Percentiles rank a stretch among this genome's conserved stretches.
Evolutionary conservation across 768 basidiomycete species (phyloP).

Genomic region (Mrakia blollopis): DNA sequence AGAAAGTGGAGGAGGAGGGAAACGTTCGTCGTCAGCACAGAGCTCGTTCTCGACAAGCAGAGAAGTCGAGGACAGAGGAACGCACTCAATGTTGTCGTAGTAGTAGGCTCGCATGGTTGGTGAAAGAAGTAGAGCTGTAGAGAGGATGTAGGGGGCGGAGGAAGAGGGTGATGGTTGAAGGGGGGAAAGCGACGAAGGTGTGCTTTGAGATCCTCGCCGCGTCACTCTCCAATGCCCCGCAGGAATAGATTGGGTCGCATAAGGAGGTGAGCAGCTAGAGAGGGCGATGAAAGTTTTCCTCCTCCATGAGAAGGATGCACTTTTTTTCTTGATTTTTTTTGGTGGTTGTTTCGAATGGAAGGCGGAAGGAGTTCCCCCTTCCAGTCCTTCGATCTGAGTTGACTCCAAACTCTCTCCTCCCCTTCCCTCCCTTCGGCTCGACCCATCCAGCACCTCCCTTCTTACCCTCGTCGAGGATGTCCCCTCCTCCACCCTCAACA

Average conservation of each 20-base stretch:
- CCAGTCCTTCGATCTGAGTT: not conserved
- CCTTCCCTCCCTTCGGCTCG: not conserved
- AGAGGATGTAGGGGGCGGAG: not conserved
- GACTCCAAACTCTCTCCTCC: not conserved
- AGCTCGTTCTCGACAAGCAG: not conserved
- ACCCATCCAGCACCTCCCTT: not conserved
- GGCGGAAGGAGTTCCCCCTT: too few relatives aligned
- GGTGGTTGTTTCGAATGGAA: too few relatives aligned
- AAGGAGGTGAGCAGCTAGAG: too few relatives aligned
- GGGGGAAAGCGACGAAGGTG: not conserved
- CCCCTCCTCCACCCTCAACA: not conserved
- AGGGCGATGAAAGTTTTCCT: too few relatives aligned
- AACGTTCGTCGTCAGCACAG: constrained; percentile 6
- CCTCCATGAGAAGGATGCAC: too few relatives aligned
- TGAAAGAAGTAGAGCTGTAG: not conserved
- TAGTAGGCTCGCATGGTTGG: constrained; percentile 39
- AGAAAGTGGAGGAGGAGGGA: constrained; percentile 47
- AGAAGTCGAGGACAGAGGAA: not conserved
- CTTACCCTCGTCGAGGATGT: not conserved
- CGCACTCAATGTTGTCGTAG: constrained; percentile 45
- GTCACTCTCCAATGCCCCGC: too few relatives aligned
- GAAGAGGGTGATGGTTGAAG: not conserved
- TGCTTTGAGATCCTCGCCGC: not conserved
- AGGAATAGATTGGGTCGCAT: too few relatives aligned
- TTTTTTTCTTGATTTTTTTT: too few relatives aligned